Conservation (phyloP, 495 filamentous ascomycete species). For the Clohesyomyces aquaticus region DNA sequence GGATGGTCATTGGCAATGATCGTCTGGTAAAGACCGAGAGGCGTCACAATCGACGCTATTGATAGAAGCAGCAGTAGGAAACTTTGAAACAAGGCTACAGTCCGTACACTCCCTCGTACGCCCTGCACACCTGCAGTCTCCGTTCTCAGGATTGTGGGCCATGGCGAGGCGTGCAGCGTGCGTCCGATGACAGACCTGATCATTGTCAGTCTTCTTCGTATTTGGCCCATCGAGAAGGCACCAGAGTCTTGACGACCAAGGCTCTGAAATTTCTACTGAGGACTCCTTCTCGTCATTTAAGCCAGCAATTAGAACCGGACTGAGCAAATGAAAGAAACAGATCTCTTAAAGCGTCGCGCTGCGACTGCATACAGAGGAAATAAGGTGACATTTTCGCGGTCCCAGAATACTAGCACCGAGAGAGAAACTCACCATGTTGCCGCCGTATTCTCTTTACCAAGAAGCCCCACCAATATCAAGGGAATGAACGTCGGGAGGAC, state of each 20-base stretch:
- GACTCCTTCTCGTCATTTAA: too few relatives aligned
- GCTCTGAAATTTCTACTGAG: too few relatives aligned
- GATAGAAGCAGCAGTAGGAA: constrained; percentile 25
- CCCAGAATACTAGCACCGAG: too few relatives aligned
- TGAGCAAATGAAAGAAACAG: too few relatives aligned
- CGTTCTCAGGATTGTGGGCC: constrained; percentile 40
- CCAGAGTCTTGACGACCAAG: background rate
- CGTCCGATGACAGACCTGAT: constrained; percentile 29
- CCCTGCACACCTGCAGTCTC: constrained; percentile 37
- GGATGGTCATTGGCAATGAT: constrained; percentile 14
- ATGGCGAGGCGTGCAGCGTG: constrained; percentile 41
- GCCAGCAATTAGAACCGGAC: too few relatives aligned
- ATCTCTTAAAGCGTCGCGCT: too few relatives aligned
- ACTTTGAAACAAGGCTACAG: constrained; percentile 19
- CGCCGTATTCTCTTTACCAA: constrained; percentile 12
- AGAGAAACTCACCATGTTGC: constrained; percentile 23
- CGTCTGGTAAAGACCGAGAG: constrained; percentile 44
- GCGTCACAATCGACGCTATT: constrained; percentile 43
- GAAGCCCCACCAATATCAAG: constrained; percentile 8
- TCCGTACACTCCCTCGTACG: constrained; percentile 15
- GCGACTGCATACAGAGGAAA: too few relatives aligned
- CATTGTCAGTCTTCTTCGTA: too few relatives aligned
- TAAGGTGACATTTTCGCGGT: too few relatives aligned
- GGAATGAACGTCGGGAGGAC: background rate
- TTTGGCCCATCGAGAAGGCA: too few relatives aligned